These are phyloP conservation scores for Candida anglica DNA, from an alignment of 805 yeast genomes.

Conservation along the genomic window DNA sequence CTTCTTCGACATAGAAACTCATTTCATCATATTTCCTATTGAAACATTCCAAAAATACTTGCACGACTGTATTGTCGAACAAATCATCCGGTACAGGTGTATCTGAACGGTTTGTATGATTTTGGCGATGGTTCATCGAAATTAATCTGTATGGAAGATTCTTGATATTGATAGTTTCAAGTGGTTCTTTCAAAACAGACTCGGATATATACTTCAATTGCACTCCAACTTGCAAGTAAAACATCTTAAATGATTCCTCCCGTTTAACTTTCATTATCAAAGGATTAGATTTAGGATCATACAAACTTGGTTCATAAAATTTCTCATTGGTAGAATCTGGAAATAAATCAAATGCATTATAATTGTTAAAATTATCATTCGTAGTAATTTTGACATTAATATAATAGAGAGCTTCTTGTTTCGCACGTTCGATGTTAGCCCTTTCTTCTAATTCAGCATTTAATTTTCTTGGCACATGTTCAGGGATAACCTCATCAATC, in stretches of 20 bases:
- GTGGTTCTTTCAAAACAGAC: slow-evolving; percentile 7
- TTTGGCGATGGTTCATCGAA: slow-evolving; percentile 63
- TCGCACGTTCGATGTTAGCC: slow-evolving; percentile 51
- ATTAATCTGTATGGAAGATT: slow-evolving; percentile 50
- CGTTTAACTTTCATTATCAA: slow-evolving; percentile 49
- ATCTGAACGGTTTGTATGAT: slow-evolving; percentile 67
- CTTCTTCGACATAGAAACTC: slow-evolving; percentile 66
- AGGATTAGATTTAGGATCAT: slow-evolving; percentile 47
- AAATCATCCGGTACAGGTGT: slow-evolving; percentile 20
- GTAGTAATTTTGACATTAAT: slow-evolving; percentile 55
- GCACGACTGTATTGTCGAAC: slow-evolving; percentile 43
- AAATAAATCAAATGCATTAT: slow-evolving; percentile 73
- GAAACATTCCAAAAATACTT: slow-evolving; percentile 45
- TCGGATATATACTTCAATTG: slow-evolving; percentile 32
- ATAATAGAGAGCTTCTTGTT: slow-evolving; percentile 54
- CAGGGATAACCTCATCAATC: slow-evolving; percentile 42
- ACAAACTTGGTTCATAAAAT: slow-evolving; percentile 48
- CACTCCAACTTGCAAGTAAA: slow-evolving; percentile 48
- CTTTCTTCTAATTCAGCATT: slow-evolving; percentile 58
- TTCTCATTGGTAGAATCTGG: slow-evolving; percentile 50
- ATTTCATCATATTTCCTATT: slow-evolving; percentile 45
- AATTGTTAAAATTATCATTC: slow-evolving; percentile 48
- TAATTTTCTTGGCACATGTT: slow-evolving; percentile 63
- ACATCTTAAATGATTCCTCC: slow-evolving; percentile 47
- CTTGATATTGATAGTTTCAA: slow-evolving; percentile 1